A percentile compares a stretch with the other conserved stretches of the same genome.
phyloP scores from a whole-genome alignment of 306 rosid species.

The Citrullus mucosospermus region DNA sequence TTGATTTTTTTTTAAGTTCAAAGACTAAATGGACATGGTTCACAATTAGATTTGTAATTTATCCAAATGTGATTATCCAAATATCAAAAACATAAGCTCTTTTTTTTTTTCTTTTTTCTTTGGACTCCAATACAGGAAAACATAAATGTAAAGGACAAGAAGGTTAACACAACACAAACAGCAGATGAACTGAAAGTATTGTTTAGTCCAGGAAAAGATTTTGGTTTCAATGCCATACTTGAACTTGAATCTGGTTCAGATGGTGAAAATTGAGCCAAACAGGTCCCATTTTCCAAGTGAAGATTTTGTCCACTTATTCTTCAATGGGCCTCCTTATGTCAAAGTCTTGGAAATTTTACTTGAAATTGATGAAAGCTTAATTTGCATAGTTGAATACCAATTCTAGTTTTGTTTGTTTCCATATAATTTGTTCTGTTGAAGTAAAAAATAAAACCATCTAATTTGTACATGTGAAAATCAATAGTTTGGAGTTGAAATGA shows the following conservation, averaged over 20 bases:
- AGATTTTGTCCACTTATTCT: background rate
- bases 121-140: slow-evolving; percentile 42
- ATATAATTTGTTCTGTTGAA: too few relatives aligned
- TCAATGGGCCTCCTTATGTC: background rate
- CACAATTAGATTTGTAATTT: background rate
- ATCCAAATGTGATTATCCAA: background rate
- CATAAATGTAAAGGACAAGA: slow-evolving; percentile 56
- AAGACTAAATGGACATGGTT: background rate
- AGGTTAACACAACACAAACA: slow-evolving; percentile 52
- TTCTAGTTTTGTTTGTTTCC: too few relatives aligned
- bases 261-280: slow-evolving; percentile 2
- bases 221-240: slow-evolving; percentile 52
- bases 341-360: background rate
- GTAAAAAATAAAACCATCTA: too few relatives aligned
- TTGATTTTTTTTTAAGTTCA: background rate
- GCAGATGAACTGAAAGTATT: slow-evolving; percentile 43
- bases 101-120: background rate
- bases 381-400: background rate
- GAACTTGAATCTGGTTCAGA: slow-evolving; percentile 36
- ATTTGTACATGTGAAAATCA: background rate
- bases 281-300: slow-evolving; percentile 1
- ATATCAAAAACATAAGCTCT: background rate
- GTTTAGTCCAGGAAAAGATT: slow-evolving; percentile 53
- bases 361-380: background rate
- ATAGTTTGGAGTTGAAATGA: background rate